phyloP scores from a whole-genome alignment of 176 grass and related monocot genomes.

The Bonia amplexicaulis region DNA sequence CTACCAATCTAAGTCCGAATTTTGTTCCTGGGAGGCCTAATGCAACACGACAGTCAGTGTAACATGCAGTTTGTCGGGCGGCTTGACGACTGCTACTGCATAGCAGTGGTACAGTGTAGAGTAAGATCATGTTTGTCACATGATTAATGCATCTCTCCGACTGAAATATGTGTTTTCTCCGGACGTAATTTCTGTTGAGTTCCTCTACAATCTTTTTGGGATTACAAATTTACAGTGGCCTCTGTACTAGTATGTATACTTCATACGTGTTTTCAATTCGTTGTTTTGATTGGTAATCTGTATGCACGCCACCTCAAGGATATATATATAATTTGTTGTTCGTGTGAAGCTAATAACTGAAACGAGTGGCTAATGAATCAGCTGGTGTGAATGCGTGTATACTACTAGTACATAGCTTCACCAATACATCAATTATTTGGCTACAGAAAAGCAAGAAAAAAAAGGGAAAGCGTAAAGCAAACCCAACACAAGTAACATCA shows the following conservation, averaged over 20 bases:
- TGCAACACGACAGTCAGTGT: not conserved
- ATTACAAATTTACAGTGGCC: not conserved
- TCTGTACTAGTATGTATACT: not conserved
- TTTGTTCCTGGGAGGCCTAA: not conserved
- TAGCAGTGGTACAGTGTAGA: too few relatives aligned
- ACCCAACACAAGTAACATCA: conserved; percentile 14
- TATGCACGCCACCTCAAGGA: not conserved
- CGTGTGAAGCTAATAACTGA: not conserved
- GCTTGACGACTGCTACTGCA: not conserved
- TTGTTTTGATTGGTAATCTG: not conserved
- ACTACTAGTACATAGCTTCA: not conserved
- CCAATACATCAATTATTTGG: not conserved
- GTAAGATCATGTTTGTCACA: not conserved
- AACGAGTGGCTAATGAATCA: not conserved
- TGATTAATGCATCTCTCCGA: not conserved
- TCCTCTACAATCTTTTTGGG: not conserved
- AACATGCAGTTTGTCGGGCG: not conserved
- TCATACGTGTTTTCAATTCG: not conserved
- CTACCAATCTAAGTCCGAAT: not conserved
- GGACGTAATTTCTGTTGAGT: not conserved
- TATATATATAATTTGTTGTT: not conserved
- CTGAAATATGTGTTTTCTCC: not conserved
- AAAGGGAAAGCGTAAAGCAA: not conserved
- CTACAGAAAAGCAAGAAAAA: not conserved
- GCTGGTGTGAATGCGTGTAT: not conserved